A percentile compares a stretch with the other conserved stretches of the same genome.
Conservation (phyloP, 331 rosid genomes). For the Acacia pycnantha region DNA sequence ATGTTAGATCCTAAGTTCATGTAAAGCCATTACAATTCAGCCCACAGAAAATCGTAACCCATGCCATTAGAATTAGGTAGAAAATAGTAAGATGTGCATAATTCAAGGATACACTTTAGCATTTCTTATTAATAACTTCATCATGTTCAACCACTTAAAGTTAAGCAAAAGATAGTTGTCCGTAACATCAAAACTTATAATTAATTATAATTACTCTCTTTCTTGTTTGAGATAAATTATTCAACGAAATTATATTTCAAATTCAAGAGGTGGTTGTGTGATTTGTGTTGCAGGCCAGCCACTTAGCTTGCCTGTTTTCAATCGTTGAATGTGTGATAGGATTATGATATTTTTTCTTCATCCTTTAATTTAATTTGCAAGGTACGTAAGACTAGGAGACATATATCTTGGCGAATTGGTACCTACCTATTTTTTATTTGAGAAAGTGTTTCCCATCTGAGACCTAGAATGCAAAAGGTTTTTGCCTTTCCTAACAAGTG, state of each 20-base stretch:
- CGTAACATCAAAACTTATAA: too few relatives aligned
- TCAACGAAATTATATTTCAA: too few relatives aligned
- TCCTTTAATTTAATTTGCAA: too few relatives aligned
- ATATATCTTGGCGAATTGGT: neutral
- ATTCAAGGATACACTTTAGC: neutral
- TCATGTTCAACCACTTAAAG: neutral
- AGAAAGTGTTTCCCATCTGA: rapidly evolving
- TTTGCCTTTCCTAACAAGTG: rapidly evolving
- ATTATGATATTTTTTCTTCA: too few relatives aligned
- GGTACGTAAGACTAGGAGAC: neutral
- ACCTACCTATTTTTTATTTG: neutral
- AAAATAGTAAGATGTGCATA: neutral
- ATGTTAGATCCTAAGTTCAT: too few relatives aligned
- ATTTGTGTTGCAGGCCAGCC: too few relatives aligned
- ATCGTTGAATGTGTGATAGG: too few relatives aligned
- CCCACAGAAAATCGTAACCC: neutral
- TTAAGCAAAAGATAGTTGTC: neutral
- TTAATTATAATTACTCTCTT: too few relatives aligned
- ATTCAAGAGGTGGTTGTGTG: too few relatives aligned
- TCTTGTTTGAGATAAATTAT: too few relatives aligned
- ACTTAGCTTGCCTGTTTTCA: too few relatives aligned
- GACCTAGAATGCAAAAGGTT: too few relatives aligned
- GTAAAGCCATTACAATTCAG: neutral
- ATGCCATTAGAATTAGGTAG: neutral
- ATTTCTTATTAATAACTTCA: neutral